Evolutionary conservation across 805 yeast species (phyloP).

Genomic region (Ogataea henricii): DNA sequence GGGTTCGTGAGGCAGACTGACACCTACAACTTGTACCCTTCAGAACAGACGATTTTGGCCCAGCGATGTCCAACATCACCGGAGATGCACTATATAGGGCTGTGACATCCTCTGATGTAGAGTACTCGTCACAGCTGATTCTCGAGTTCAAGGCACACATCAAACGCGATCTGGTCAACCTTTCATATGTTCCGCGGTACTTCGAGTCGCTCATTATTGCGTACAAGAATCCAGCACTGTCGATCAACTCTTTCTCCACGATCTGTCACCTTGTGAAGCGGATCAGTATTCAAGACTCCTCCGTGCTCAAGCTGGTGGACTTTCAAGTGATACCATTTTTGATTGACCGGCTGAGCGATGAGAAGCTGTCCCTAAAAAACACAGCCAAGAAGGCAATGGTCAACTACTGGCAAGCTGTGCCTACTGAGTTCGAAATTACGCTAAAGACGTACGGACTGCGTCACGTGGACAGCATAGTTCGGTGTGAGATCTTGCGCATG

Average conservation of each 20-base stretch:
- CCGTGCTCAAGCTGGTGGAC: slow-evolving; percentile 43
- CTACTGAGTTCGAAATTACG: slow-evolving; percentile 46
- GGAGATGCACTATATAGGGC: slow-evolving; percentile 31
- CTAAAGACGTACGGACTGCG: slow-evolving; percentile 47
- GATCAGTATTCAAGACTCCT: slow-evolving; percentile 56
- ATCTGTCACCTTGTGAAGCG: slow-evolving; percentile 59
- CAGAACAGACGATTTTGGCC: not conserved
- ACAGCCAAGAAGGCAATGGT: slow-evolving; percentile 54
- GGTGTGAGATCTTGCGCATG: slow-evolving; percentile 47
- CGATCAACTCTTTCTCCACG: slow-evolving; percentile 51
- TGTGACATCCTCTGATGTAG: slow-evolving; percentile 23
- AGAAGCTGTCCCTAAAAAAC: slow-evolving; percentile 37
- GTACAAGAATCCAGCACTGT: slow-evolving; percentile 39
- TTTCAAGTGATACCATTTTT: slow-evolving; percentile 52
- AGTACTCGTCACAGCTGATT: slow-evolving; percentile 27
- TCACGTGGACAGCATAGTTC: slow-evolving; percentile 39
- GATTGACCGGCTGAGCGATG: slow-evolving; percentile 47
- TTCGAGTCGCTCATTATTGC: slow-evolving; percentile 52
- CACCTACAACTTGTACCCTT: not conserved
- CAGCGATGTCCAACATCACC: slow-evolving; percentile 21
- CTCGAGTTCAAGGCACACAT: slow-evolving; percentile 51
- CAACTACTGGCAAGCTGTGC: slow-evolving; percentile 56
- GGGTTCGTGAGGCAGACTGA: not conserved
- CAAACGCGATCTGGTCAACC: slow-evolving; percentile 54
- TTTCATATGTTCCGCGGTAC: slow-evolving; percentile 50